These are phyloP conservation scores for Aspergillus mulundensis DNA, from an alignment of 495 filamentous ascomycete species.

Conservation along the genomic window DNA sequence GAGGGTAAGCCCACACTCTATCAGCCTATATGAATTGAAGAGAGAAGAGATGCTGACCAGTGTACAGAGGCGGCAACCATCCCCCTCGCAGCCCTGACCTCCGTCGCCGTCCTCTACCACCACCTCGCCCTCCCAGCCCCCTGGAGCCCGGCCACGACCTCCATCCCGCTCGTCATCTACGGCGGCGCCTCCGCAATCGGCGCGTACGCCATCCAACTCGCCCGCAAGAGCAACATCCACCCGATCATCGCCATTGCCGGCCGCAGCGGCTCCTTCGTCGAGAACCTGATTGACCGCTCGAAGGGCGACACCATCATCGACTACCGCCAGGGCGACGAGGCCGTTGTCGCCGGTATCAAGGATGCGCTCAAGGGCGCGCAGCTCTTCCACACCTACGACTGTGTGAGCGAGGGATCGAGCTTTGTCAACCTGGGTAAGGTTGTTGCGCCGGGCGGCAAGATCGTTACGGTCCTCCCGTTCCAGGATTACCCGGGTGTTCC, in stretches of 20 bases:
- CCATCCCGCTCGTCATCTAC: conserved; percentile 57
- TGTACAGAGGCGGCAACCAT: conserved; percentile 58
- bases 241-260: conserved; percentile 65
- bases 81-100: conserved; percentile 68
- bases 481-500: conserved; percentile 24
- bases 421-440: conserved; percentile 21
- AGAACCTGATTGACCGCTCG: conserved; percentile 51
- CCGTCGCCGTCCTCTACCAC: conserved; percentile 57
- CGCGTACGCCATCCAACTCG: conserved; percentile 63
- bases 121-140: conserved; percentile 57
- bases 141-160: conserved; percentile 44
- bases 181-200: conserved; percentile 64
- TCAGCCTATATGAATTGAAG: no score
- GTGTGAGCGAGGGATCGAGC: conserved; percentile 52
- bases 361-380: conserved; percentile 14
- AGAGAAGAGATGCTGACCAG: no score
- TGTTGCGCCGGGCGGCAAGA: conserved; percentile 33
- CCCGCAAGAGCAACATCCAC: conserved; percentile 60
- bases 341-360: conserved; percentile 17
- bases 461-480: conserved; percentile 52
- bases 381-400: conserved; percentile 55
- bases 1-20: conserved; percentile 42
- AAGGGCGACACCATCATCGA: conserved; percentile 67
- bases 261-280: conserved; percentile 47
- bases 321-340: conserved; percentile 47